These are phyloP conservation scores for Thalia dealbata DNA, from an alignment of 176 grass and related monocot species.

Conservation along the genomic window DNA sequence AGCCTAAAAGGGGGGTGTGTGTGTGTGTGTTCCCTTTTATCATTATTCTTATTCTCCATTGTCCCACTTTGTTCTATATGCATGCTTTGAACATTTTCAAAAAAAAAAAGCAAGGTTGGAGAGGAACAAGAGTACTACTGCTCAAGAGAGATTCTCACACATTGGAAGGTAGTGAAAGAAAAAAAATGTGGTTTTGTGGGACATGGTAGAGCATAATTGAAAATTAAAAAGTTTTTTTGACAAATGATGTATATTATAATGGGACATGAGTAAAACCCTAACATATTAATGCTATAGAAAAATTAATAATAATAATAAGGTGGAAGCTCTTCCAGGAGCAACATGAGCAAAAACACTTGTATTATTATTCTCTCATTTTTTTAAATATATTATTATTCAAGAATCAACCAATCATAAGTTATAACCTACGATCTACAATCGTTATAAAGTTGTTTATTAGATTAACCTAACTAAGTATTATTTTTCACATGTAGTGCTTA, in stretches of 20 bases:
- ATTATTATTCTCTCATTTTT: neutral
- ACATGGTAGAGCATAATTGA: no score
- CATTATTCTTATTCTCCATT: neutral
- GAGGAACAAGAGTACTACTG: constrained; percentile 6
- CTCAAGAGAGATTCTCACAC: constrained; percentile 29
- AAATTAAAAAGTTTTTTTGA: no score
- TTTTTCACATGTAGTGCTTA: neutral
- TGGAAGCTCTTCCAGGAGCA: no score
- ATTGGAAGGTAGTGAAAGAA: constrained; percentile 1
- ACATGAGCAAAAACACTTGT: neutral
- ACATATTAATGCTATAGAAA: no score
- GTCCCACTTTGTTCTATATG: constrained; percentile 1
- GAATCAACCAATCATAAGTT: no score
- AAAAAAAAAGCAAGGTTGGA: neutral
- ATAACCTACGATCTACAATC: neutral
- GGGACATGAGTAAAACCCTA: no score
- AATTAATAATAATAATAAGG: no score
- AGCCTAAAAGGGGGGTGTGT: no score
- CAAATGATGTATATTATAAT: no score
- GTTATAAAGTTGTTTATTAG: constrained; percentile 1
- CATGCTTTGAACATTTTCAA: constrained; percentile 20
- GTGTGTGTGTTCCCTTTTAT: neutral
- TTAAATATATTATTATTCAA: no score
- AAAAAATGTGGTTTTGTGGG: neutral
- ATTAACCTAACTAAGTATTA: neutral